These are phyloP conservation scores for Takakia lepidozioides DNA, from an alignment of 225 moss, liverwort and hornwort species.

Conservation along the genomic window DNA sequence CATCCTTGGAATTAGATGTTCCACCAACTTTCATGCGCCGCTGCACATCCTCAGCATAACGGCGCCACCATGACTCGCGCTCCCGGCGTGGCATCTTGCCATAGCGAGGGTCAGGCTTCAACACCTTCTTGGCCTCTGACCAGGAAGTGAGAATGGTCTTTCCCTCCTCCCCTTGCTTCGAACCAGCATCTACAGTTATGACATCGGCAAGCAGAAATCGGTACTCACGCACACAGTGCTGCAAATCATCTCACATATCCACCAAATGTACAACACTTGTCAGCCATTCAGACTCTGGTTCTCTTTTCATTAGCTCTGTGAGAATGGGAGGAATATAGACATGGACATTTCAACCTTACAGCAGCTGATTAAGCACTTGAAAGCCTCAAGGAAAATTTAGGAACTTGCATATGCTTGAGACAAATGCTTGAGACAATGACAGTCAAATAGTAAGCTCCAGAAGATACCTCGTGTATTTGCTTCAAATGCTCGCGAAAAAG, in stretches of 20 bases:
- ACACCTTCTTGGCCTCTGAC: constrained; percentile 71
- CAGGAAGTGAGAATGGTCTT: constrained; percentile 55
- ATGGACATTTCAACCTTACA: too few species aligned
- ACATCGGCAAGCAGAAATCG: constrained; percentile 65
- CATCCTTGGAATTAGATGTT: too few species aligned
- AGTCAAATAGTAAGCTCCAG: too few species aligned
- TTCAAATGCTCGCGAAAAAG: constrained; percentile 69
- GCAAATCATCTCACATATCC: too few species aligned
- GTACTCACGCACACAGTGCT: constrained; percentile 73
- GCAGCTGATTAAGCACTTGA: too few species aligned
- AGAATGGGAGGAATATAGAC: too few species aligned
- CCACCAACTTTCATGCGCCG: constrained; percentile 50
- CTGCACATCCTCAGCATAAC: constrained; percentile 63
- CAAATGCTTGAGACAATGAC: too few species aligned
- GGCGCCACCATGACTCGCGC: constrained; percentile 79
- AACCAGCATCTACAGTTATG: constrained; percentile 40
- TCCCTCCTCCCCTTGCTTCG: constrained; percentile 45
- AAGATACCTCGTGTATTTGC: constrained; percentile 67
- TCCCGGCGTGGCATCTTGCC: constrained; percentile 67
- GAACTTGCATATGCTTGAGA: too few species aligned
- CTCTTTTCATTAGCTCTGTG: too few species aligned
- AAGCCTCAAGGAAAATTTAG: too few species aligned
- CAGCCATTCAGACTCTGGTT: too few species aligned
- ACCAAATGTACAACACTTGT: too few species aligned
- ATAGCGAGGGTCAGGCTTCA: constrained; percentile 61